A percentile compares a stretch with the other conserved stretches of the same genome.
These are phyloP conservation scores for Gentiana dahurica DNA, from an alignment of 257 asterid species.

Conservation along the genomic window DNA sequence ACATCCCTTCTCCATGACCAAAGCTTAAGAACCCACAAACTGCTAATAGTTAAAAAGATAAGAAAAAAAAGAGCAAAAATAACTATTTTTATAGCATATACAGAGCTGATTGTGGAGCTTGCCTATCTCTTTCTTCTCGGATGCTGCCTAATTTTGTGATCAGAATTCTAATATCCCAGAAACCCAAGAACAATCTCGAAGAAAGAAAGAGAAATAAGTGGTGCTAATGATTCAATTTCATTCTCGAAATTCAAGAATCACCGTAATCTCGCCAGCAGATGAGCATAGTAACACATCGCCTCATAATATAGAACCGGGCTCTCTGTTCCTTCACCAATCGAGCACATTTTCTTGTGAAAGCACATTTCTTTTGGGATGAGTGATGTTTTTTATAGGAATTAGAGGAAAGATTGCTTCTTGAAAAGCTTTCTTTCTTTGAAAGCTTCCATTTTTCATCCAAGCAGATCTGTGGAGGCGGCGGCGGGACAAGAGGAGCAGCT, in stretches of 20 bases:
- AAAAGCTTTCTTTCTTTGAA: conserved; percentile 21
- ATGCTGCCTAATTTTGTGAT: conserved; percentile 34
- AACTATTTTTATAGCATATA: conserved; percentile 3
- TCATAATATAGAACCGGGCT: conserved; percentile 78
- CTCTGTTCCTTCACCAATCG: conserved; percentile 74
- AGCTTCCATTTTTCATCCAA: conserved; percentile 27
- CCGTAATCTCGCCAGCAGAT: conserved; percentile 77
- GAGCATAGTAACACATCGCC: conserved; percentile 88
- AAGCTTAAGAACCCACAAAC: not conserved
- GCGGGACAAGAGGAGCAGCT: conserved; percentile 2
- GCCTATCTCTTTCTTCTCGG: conserved; percentile 44
- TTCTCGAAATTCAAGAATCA: conserved; percentile 34
- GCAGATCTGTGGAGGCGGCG: conserved; percentile 23
- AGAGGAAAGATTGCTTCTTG: conserved; percentile 20
- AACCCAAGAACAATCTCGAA: conserved; percentile 39
- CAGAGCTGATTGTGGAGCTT: not conserved
- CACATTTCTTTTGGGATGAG: conserved; percentile 35
- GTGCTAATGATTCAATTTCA: not conserved
- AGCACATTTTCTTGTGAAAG: conserved; percentile 72
- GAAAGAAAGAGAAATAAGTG: conserved; percentile 35
- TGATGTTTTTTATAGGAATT: conserved; percentile 20
- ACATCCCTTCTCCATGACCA: too few relatives aligned
- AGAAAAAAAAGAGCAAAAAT: not conserved
- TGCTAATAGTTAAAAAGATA: not conserved
- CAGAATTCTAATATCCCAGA: not conserved